phyloP scores from a whole-genome alignment of 2,329 filamentous ascomycete genomes.

The Penicillium sp. region DNA sequence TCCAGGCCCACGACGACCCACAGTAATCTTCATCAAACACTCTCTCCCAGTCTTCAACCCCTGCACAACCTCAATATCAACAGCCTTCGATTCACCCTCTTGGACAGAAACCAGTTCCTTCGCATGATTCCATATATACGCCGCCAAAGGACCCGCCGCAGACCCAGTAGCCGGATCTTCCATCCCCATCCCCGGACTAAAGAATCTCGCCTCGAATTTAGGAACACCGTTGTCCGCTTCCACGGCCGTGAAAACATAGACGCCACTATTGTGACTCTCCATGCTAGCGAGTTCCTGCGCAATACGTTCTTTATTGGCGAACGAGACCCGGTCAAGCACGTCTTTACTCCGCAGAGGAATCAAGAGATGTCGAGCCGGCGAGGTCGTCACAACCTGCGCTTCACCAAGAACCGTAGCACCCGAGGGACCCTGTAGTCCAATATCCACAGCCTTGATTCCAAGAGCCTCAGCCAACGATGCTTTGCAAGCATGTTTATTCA shows the following conservation, averaged over 20 bases:
- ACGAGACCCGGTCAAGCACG: background rate
- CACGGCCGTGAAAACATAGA: background rate
- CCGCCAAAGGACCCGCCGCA: constrained; percentile 1
- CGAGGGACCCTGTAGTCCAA: background rate
- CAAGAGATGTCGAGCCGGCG: background rate
- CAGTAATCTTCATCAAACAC: background rate
- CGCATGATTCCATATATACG: background rate
- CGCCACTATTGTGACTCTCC: background rate
- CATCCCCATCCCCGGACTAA: background rate
- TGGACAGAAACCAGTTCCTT: background rate
- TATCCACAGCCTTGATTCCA: background rate
- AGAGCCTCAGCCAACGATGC: background rate
- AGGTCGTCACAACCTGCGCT: background rate
- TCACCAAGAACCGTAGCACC: background rate
- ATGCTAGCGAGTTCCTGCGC: background rate
- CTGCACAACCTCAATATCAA: background rate
- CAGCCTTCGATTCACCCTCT: background rate
- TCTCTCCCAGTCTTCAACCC: background rate
- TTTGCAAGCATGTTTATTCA: background rate
- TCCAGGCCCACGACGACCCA: background rate
- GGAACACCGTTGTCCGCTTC: background rate
- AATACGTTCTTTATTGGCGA: background rate
- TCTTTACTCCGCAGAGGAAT: background rate
- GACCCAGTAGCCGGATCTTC: constrained; percentile 1
- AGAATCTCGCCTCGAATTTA: background rate